Evolutionary conservation across 2,329 filamentous ascomycete genomes (phyloP).

Genomic region (Cercospora sp.): DNA sequence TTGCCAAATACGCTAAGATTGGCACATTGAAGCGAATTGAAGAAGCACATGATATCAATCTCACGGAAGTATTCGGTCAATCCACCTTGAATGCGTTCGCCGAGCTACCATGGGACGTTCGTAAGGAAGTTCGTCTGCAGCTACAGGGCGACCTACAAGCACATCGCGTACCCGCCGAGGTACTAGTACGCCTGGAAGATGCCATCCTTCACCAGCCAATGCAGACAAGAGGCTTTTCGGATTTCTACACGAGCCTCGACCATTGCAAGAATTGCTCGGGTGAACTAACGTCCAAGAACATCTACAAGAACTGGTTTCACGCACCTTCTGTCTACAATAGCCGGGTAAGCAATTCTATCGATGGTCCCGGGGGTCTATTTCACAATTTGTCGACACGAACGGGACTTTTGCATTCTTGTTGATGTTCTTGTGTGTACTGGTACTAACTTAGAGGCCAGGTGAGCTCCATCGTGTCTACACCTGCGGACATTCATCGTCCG

Average conservation of each 20-base stretch:
- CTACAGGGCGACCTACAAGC: conserved; percentile 42
- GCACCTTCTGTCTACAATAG: conserved; percentile 46
- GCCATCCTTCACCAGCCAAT: conserved; percentile 58
- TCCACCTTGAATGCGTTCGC: conserved; percentile 54
- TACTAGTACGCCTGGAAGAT: conserved; percentile 41
- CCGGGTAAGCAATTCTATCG: conserved; percentile 24
- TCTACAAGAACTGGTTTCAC: conserved; percentile 41
- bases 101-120: conserved; percentile 43
- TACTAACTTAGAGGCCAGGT: neutral
- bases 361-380: neutral
- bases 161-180: conserved; percentile 31
- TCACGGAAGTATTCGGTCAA: conserved; percentile 29
- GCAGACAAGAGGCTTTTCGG: conserved; percentile 57
- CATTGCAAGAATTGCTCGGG: conserved; percentile 54
- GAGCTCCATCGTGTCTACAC: conserved; percentile 34
- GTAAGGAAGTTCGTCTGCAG: conserved; percentile 43
- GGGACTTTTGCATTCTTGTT: neutral
- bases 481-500: conserved; percentile 46
- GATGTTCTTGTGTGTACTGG: neutral
- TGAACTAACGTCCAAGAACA: conserved; percentile 41
- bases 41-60: conserved; percentile 21
- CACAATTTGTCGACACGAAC: neutral
- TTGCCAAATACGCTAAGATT: conserved; percentile 29
- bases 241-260: conserved; percentile 57
- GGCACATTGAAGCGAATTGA: conserved; percentile 27